phyloP scores from a whole-genome alignment of 148 eudicot genomes.

The Persicaria maculosa region DNA sequence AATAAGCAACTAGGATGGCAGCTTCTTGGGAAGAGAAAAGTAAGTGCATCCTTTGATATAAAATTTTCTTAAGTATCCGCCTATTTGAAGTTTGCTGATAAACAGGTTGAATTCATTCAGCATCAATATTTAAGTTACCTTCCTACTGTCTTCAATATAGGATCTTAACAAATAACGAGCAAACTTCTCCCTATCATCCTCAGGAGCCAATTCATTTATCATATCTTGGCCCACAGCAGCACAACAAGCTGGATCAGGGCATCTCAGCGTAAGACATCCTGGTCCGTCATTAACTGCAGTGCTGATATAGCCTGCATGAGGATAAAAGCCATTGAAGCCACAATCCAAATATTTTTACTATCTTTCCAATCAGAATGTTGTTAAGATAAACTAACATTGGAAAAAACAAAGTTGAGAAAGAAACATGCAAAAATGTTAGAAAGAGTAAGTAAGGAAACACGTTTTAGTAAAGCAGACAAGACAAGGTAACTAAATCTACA shows the following conservation, averaged over 20 bases:
- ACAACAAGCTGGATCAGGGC: constrained; percentile 54
- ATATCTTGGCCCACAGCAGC: constrained; percentile 58
- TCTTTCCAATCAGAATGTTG: neutral
- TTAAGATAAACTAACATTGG: neutral
- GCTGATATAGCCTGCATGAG: constrained; percentile 40
- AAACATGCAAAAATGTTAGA: neutral
- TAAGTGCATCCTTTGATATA: neutral
- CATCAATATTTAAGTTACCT: constrained; percentile 26
- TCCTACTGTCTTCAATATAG: constrained; percentile 38
- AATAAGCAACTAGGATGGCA: too few species aligned
- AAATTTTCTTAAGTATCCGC: neutral
- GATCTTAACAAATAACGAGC: constrained; percentile 38
- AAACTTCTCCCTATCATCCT: constrained; percentile 42
- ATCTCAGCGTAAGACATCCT: constrained; percentile 55
- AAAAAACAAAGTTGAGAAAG: neutral
- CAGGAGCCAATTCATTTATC: constrained; percentile 31
- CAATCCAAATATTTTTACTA: neutral
- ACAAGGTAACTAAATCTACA: neutral
- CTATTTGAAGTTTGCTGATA: neutral
- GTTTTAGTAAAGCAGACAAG: neutral
- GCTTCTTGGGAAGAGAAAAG: too few species aligned
- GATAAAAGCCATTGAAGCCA: neutral
- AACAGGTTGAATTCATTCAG: neutral
- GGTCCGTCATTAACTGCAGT: constrained; percentile 51
- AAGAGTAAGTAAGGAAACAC: neutral